Evolutionary conservation across 2,329 filamentous ascomycete genomes (phyloP), one percentile per base, ranked within the genome.

Genomic region (Myriosclerotinia scirpicola): DNA sequence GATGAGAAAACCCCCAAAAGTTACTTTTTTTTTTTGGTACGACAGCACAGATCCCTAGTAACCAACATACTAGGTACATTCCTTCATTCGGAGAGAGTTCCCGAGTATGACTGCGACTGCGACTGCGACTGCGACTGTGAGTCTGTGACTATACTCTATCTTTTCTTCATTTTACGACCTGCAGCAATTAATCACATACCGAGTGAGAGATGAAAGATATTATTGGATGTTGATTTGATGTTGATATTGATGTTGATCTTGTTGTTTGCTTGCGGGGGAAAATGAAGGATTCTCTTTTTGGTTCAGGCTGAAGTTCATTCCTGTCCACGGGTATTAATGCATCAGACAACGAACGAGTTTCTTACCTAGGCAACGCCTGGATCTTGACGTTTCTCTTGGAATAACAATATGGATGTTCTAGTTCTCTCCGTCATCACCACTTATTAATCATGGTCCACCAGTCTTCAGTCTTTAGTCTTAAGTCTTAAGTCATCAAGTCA

Each of bases 181-280:
- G 26, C 56, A 48, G 30, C 11, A 30, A 59, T 48, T 36, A 15
- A 36, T 22, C 26, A 34, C 6, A 59, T 48, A 34, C 30, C 42
- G 17, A 20, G 42, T 6, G 15, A 54, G 17, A 6, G 17, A 38
- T 22, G 2, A 0, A 22, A 48, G 26, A 22, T 46, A 48, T 48
- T 22, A 59, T 59, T 59, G 56, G 56, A 48, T 48, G 11, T n/a
- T 46, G 7, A 20, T 22, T 6, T 20, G 9, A 17, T 34, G 30
- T 34, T 34, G 15, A 1, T 44, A 12, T 44, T 26, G 26, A 26
- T 26, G 26, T 26, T 26, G 26, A 15, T 44, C 5, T 8, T n/a
- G 44, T 12, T 55, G 38, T 40, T 55, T 40, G 15, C 36, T 56
- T 56, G 54, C 54, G 56, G 56, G 56, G 56, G 56, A 15, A 59